Evolutionary conservation across 2,329 filamentous ascomycete species (phyloP), one percentile per base, ranked within the genome.

Genomic region (Apiospora rasikravindrae): DNA sequence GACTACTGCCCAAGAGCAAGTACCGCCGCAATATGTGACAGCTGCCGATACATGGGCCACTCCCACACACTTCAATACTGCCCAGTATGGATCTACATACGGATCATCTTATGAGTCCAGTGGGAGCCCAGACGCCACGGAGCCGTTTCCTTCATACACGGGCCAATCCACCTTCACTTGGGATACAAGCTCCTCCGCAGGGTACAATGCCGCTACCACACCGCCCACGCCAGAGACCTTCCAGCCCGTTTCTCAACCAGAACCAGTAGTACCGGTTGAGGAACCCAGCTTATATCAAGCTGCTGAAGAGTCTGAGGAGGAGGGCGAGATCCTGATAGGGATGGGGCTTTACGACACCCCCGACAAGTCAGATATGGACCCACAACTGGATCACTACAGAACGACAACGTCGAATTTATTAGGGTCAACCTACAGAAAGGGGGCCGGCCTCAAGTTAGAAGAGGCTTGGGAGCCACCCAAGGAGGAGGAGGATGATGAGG

Each of bases 311-410:
- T 79, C 83, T 14, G 85, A 88, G 67, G 89, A 86, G 37, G 84
- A 88, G 19, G 92, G 90, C 49, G 93, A 95, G 77, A 92, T 94
- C 73, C 86, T 96, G 1, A 87, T 95, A n/a, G 93, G 93, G 26
- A 92, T 96, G 88, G 94, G 94, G 0, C 87, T 96, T 0, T 96
- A 96, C 80, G 93, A 94, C 77, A 84, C 89, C 5, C 93, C 93
- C 0, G 91, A 91, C 71, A 88, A 89, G 77, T 77, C 81, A 57
- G 81, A 86, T 10, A 82, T 84, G 26, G 87, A 88, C 71, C 83
- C 86, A 42, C 83, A 86, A 69, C 79, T 88, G 71, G 83, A 89
- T 81, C 86, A 88, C 82, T 86, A 90, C 82, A 80, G 86, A 69
- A 86, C 86, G 6, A 88, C 87, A 37, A 85, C 89, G 71, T 86